Evolutionary conservation across 2,329 filamentous ascomycete species (phyloP).

Genomic region (Neofusicoccum cordaticola): DNA sequence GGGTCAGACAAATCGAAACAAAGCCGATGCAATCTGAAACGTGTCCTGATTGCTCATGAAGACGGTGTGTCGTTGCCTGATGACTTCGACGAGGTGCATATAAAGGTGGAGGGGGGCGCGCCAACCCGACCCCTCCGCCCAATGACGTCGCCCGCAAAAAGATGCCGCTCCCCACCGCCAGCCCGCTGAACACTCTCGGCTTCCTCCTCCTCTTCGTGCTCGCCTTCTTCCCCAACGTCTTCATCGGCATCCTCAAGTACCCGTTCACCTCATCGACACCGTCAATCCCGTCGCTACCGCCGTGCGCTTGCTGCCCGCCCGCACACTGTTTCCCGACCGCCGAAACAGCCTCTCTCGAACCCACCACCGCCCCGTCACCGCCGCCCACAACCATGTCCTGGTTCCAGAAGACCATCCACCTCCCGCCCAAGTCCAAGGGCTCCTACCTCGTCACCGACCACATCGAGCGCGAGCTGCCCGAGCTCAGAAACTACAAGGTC

Average conservation of each 20-base stretch:
- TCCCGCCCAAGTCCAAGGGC: constrained; percentile 74
- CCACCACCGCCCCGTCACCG: constrained; percentile 28
- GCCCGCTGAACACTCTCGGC: constrained; percentile 41
- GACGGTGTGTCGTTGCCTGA: constrained; percentile 2
- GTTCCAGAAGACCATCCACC: constrained; percentile 80
- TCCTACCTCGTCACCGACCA: constrained; percentile 86
- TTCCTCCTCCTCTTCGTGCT: constrained; percentile 50
- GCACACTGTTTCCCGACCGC: constrained; percentile 26
- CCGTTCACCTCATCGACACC: constrained; percentile 30
- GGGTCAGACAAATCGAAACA: background rate
- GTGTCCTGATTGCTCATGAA: background rate
- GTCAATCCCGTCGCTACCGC: constrained; percentile 23
- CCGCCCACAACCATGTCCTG: constrained; percentile 57
- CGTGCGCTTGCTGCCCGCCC: constrained; percentile 33
- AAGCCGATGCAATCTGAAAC: background rate
- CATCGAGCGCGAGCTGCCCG: constrained; percentile 68
- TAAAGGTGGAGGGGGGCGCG: background rate
- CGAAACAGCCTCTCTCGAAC: constrained; percentile 20
- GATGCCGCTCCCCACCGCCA: constrained; percentile 25
- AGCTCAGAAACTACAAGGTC: constrained; percentile 79
- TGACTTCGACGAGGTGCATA: background rate
- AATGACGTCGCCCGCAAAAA: constrained; percentile 17
- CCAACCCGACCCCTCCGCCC: background rate
- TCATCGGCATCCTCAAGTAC: constrained; percentile 39
- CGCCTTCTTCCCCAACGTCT: constrained; percentile 50